Evolutionary conservation across 345 rosid genomes (phyloP).

Genomic region (Zanthoxylum bungeanum): DNA sequence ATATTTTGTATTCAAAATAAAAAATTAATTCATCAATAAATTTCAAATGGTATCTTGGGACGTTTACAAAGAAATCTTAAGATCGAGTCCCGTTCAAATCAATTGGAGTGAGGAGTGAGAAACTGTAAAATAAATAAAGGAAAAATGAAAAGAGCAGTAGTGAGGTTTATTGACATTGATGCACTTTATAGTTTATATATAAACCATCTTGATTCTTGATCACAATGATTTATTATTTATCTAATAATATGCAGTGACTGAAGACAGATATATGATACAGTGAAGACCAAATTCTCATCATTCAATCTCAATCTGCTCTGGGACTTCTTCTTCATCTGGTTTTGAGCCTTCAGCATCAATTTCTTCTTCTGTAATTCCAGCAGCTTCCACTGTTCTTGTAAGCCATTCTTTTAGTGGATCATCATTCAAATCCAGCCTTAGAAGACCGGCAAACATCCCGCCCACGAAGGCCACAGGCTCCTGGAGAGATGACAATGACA

Average conservation of each 20-base stretch:
- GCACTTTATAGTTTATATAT: not conserved
- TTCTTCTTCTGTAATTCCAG: conserved; percentile 45
- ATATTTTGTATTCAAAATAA: no score
- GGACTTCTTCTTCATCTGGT: conserved; percentile 38
- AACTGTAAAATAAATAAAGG: no score
- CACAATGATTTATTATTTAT: not conserved
- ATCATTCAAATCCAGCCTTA: conserved; percentile 64
- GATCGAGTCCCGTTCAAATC: no score
- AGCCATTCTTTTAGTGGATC: conserved; percentile 78
- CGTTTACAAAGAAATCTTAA: no score
- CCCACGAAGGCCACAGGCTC: conserved; percentile 71
- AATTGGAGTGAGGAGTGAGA: no score
- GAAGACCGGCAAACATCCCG: conserved; percentile 64
- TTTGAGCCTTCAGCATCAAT: conserved; percentile 27
- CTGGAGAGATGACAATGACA: conserved; percentile 19
- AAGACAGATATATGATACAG: not conserved
- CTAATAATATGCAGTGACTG: not conserved
- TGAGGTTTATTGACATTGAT: not conserved
- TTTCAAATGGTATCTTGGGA: no score
- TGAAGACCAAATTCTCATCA: conserved; percentile 18
- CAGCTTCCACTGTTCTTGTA: conserved; percentile 51
- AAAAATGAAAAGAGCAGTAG: not conserved
- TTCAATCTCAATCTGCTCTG: conserved; percentile 56
- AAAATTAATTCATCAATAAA: no score
- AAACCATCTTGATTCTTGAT: not conserved